Evolutionary conservation across 202 grass and related monocot genomes (phyloP), one percentile per base, ranked within the genome.

Genomic region (Cymbopogon flexuosus): DNA sequence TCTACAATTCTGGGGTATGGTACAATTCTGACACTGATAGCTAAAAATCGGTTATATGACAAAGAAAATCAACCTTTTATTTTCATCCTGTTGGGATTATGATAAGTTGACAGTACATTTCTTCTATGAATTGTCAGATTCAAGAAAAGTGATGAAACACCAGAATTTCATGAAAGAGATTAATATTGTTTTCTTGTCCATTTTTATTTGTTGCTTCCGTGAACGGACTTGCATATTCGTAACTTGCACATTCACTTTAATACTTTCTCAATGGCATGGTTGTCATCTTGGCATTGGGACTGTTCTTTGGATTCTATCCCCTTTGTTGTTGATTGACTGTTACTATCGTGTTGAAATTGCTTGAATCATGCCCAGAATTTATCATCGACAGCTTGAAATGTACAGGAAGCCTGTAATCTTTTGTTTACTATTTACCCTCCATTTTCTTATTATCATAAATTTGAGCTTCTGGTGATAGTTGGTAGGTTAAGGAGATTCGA

Each of bases 1-100:
- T 97, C 59, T 97, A 89, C 62, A 97, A 97, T 89, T 73, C 94
- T 76, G 94, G 94, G 88, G 92, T 97, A 79, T 49, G 85, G 82
- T 83, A 68, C 31, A 70, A 46, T 27, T 83, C 83, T 45, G 16
- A 62, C 61, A 23, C 65, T 24, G 67, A 58, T 41, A 57, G 10
- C 45, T 12, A 35, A 47, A 80, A 1, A 64, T 3, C 8, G 4
- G 41, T 59, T 61, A 39, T 68, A 68, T 66, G 60, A 75, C 6
- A 54, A 2, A 47, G 16, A 81, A 56, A 79, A 57, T 57, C 10
- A 36, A 14, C 9, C 4, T 15, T 74, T 31, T 60, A 2, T 74
- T 73, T 22, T 11, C 62, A 1, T 80, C 79, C 21, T 86, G 37
- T 72, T 75, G 68, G 7, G 62, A 45, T 47, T 31, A 27, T 1